phyloP scores from a whole-genome alignment of 495 filamentous ascomycete species.

The Monascus purpureus region DNA sequence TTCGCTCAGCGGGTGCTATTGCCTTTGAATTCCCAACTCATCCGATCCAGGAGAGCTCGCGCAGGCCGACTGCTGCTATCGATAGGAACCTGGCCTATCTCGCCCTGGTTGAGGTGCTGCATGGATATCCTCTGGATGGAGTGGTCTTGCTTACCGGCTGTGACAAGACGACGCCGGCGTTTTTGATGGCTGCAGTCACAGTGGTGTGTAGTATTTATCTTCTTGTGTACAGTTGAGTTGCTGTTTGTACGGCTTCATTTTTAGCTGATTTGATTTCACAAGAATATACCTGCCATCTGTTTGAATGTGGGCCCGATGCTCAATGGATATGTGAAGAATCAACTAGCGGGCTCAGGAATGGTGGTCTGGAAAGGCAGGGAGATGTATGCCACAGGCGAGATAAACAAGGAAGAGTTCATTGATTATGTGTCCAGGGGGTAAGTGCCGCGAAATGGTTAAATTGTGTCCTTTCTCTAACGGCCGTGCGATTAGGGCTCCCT shows the following conservation, averaged over 20 bases:
- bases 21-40: conserved; percentile 43
- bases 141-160: conserved; percentile 43
- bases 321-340: conserved; percentile 32
- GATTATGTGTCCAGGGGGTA: conserved; percentile 36
- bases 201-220: conserved; percentile 19
- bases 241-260: background rate
- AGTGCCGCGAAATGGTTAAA: conserved; percentile 3
- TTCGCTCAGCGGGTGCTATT: conserved; percentile 38
- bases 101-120: conserved; percentile 36
- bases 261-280: background rate
- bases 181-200: conserved; percentile 43
- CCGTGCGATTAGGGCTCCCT: conserved; percentile 23
- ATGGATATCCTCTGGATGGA: conserved; percentile 39
- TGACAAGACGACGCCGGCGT: conserved; percentile 43
- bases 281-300: conserved; percentile 42
- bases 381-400: conserved; percentile 36
- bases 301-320: conserved; percentile 43
- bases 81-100: conserved; percentile 42
- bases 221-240: background rate
- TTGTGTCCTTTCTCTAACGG: background rate
- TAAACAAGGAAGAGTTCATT: conserved; percentile 31
- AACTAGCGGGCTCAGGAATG: conserved; percentile 31
- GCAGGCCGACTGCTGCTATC: conserved; percentile 36
- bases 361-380: conserved; percentile 40
- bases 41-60: conserved; percentile 38